phyloP scores from a whole-genome alignment of 768 basidiomycete genomes.

The Kwoniella dendrophila region DNA sequence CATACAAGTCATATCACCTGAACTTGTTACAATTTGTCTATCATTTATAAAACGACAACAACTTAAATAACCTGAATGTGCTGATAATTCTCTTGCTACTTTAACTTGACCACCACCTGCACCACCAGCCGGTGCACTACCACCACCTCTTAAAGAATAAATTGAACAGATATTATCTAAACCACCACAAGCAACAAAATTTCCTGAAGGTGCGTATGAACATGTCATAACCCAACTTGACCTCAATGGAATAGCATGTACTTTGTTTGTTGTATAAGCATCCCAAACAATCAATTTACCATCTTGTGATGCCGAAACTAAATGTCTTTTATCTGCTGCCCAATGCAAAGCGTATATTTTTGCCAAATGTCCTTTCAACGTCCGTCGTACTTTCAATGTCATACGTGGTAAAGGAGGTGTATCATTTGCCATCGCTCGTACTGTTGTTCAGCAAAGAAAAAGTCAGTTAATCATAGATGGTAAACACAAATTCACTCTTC shows the following conservation, averaged over 20 bases:
- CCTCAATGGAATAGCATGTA: slow-evolving; percentile 95
- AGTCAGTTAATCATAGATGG: too few species aligned
- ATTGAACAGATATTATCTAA: slow-evolving; percentile 99
- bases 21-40: slow-evolving; percentile 95
- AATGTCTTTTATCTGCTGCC: slow-evolving; percentile 94
- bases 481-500: too few species aligned
- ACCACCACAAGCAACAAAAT: slow-evolving; percentile 97
- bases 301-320: slow-evolving; percentile 99
- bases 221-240: slow-evolving; percentile 99
- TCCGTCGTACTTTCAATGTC: slow-evolving; percentile 92
- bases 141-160: slow-evolving; percentile 90
- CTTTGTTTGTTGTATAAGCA: slow-evolving; percentile 99
- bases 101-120: slow-evolving; percentile 65
- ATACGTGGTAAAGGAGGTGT: slow-evolving; percentile 94
- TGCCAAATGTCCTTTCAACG: slow-evolving; percentile 93
- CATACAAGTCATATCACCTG: slow-evolving; percentile 99
- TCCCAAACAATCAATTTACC: slow-evolving; percentile 99
- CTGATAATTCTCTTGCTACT: slow-evolving; percentile 91
- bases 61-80: slow-evolving; percentile 95
- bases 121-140: slow-evolving; percentile 58
- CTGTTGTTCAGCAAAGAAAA: slow-evolving; percentile 59
- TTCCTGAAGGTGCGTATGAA: slow-evolving; percentile 94
- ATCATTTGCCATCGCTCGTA: slow-evolving; percentile 97
- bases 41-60: slow-evolving; percentile 99
- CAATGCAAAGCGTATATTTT: slow-evolving; percentile 99